A percentile compares a stretch with the other conserved stretches of the same genome.
Conservation (phyloP, 2,329 filamentous ascomycete genomes). For the Penicillium sp. region DNA sequence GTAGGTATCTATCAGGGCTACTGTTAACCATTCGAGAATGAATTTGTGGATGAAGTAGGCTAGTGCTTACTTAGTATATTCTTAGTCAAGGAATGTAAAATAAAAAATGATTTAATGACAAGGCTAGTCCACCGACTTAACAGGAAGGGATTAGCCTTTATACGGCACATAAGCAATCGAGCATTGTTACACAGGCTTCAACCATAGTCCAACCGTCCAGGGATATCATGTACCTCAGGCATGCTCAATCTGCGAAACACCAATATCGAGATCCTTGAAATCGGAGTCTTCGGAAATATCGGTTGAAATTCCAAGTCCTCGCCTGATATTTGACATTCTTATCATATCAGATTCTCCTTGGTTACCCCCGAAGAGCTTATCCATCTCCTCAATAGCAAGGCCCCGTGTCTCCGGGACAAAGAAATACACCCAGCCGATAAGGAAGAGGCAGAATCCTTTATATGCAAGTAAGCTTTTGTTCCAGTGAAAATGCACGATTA, state of each 20-base stretch:
- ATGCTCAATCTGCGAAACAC: slow-evolving; percentile 1
- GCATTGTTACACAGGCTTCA: background rate
- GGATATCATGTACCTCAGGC: background rate
- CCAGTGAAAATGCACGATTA: background rate
- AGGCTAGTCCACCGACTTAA: no score
- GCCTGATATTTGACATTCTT: slow-evolving; percentile 1
- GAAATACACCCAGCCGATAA: slow-evolving; percentile 5
- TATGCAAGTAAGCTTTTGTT: background rate
- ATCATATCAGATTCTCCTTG: slow-evolving; percentile 2
- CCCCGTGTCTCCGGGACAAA: slow-evolving; percentile 26
- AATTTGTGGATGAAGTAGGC: no score
- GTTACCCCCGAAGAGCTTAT: slow-evolving; percentile 25
- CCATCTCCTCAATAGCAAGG: slow-evolving; percentile 32
- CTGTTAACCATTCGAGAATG: no score
- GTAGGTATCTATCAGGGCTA: no score
- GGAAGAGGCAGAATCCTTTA: slow-evolving; percentile 28
- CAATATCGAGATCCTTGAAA: background rate
- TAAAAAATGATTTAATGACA: no score
- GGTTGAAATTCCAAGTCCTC: background rate
- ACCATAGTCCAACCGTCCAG: no score
- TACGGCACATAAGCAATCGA: no score
- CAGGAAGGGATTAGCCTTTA: no score
- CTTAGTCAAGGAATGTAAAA: no score
- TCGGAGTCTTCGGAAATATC: background rate
- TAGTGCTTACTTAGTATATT: no score